phyloP scores from a whole-genome alignment of 106 monocot genomes.

The Allium cepa region DNA sequence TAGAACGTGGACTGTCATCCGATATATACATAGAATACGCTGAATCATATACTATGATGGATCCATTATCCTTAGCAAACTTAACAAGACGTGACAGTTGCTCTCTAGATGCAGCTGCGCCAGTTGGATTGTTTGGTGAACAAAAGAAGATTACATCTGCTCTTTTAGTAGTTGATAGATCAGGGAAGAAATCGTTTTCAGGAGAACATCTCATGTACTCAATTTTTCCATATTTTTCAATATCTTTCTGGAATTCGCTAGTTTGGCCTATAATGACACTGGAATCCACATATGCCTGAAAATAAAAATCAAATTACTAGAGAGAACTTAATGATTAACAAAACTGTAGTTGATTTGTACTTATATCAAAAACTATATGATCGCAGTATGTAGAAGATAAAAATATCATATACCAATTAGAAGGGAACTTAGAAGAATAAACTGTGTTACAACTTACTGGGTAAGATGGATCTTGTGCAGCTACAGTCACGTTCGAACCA shows the following conservation, averaged over 20 bases:
- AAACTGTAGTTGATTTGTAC: too few relatives aligned
- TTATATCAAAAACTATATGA: too few relatives aligned
- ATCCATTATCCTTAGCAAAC: constrained; percentile 85
- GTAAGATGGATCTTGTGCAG: constrained; percentile 95
- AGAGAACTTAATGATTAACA: too few relatives aligned
- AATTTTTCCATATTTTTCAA: constrained; percentile 76
- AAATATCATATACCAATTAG: neutral
- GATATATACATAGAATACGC: constrained; percentile 97
- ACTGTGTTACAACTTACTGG: constrained; percentile 40
- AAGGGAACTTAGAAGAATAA: too few relatives aligned
- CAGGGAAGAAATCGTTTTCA: constrained; percentile 88
- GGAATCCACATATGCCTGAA: constrained; percentile 94
- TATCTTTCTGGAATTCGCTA: constrained; percentile 48
- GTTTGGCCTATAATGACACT: constrained; percentile 96
- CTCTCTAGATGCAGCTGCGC: constrained; percentile 71
- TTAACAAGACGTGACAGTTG: constrained; percentile 68
- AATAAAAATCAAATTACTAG: too few relatives aligned
- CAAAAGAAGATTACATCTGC: constrained; percentile 91
- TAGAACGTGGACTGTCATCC: constrained; percentile 79
- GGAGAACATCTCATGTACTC: constrained; percentile 93
- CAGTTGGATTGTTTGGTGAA: constrained; percentile 97
- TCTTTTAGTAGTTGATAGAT: constrained; percentile 49
- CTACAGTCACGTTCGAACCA: constrained; percentile 79
- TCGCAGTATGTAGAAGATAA: too few relatives aligned
- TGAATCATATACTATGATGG: constrained; percentile 91